phyloP scores from a whole-genome alignment of 495 filamentous ascomycete genomes.

The Lentithecium fluviatile region DNA sequence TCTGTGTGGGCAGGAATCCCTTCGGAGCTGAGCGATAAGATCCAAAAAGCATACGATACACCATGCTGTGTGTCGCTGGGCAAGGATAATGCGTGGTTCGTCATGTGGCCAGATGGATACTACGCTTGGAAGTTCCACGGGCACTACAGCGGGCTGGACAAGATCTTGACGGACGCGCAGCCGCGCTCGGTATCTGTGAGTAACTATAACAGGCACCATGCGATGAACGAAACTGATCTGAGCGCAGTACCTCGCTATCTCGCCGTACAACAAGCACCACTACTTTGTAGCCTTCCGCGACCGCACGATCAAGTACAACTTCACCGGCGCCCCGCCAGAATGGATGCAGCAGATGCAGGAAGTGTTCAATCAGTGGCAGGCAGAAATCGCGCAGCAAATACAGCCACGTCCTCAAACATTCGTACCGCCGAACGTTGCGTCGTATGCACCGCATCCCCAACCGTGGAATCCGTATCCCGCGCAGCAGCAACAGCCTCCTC shows the following conservation, averaged over 20 bases:
- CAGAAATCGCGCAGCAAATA: constrained; percentile 19
- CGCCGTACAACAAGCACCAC: constrained; percentile 30
- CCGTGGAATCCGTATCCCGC: constrained; percentile 8
- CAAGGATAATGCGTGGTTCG: constrained; percentile 34
- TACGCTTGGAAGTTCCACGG: constrained; percentile 36
- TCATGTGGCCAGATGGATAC: constrained; percentile 36
- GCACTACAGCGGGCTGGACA: constrained; percentile 21
- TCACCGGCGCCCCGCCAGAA: constrained; percentile 17
- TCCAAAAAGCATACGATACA: constrained; percentile 35
- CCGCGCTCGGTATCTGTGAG: constrained; percentile 29
- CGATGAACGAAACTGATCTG: neutral
- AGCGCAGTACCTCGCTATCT: constrained; percentile 31
- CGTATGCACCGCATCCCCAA: neutral
- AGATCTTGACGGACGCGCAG: constrained; percentile 28
- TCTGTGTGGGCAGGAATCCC: constrained; percentile 34
- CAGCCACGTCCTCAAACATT: neutral
- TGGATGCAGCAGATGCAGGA: constrained; percentile 36
- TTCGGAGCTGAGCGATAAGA: constrained; percentile 30
- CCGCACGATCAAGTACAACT: constrained; percentile 32
- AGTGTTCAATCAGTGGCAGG: constrained; percentile 33
- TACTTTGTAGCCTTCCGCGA: constrained; percentile 35
- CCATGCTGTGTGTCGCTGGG: constrained; percentile 30
- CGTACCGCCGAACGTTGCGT: neutral
- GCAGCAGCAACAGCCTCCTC: neutral
- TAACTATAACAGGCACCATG: neutral